Evolutionary conservation across 169 alveolate genomes (phyloP).

Genomic region (Plasmodium fragile): DNA sequence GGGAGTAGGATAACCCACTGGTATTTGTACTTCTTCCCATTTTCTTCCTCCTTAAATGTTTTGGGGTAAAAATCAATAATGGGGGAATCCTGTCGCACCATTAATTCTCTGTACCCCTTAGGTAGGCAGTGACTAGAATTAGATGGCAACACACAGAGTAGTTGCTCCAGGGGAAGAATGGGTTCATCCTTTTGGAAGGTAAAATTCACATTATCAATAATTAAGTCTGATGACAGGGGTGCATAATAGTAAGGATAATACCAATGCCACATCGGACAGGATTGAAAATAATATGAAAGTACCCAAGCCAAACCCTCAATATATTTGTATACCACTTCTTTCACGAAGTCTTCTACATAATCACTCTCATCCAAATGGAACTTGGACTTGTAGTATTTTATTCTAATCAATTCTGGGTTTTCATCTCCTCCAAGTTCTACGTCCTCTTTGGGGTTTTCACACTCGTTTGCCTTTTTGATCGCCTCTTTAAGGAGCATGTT

Average conservation of each 20-base stretch:
- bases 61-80: conserved; percentile 86
- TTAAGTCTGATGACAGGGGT: conserved; percentile 97
- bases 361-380: conserved; percentile 70
- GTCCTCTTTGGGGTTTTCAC: conserved; percentile 73
- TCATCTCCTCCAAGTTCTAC: conserved; percentile 74
- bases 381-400: conserved; percentile 54
- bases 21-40: conserved; percentile 88
- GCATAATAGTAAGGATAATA: conserved; percentile 99
- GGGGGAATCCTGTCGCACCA: conserved; percentile 85
- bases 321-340: conserved; percentile 85
- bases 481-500: conserved; percentile 66
- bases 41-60: conserved; percentile 88
- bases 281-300: conserved; percentile 91
- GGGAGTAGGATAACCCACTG: conserved; percentile 91
- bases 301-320: conserved; percentile 98
- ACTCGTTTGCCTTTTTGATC: conserved; percentile 57
- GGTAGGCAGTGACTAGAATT: conserved; percentile 95
- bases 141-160: conserved; percentile 98
- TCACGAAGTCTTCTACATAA: conserved; percentile 47
- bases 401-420: conserved; percentile 44
- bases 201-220: conserved; percentile 51
- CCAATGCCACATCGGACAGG: conserved; percentile 99
- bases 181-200: conserved; percentile 92
- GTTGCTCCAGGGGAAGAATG: conserved; percentile 95
- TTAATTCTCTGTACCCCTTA: conserved; percentile 80